These are phyloP conservation scores for Sonneratia caseolaris DNA, from an alignment of 345 rosid genomes.

Conservation along the genomic window DNA sequence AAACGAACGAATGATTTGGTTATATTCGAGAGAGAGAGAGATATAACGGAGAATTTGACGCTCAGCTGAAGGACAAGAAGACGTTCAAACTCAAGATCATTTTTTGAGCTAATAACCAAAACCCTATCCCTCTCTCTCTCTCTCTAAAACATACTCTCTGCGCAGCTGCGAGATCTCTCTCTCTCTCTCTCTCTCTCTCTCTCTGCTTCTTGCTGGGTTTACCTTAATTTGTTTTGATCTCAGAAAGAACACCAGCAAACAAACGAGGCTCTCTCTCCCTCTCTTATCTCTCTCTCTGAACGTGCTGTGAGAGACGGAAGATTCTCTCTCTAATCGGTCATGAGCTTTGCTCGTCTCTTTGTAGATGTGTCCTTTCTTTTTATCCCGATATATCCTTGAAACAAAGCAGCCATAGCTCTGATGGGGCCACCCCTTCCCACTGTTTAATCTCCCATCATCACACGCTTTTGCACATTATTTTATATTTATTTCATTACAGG, in stretches of 20 bases:
- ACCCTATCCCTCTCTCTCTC: neutral
- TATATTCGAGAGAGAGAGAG: neutral
- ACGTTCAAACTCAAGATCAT: neutral
- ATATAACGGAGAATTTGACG: slow-evolving; percentile 5
- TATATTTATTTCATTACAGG: too few relatives aligned
- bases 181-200: neutral
- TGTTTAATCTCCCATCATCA: too few relatives aligned
- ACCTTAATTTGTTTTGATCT: neutral
- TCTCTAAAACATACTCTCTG: neutral
- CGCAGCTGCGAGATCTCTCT: neutral
- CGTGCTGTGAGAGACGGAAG: too few relatives aligned
- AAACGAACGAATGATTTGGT: too few relatives aligned
- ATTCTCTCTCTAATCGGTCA: too few relatives aligned
- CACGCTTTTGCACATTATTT: too few relatives aligned
- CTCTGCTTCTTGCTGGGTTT: neutral
- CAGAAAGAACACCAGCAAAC: neutral
- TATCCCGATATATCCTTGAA: too few relatives aligned
- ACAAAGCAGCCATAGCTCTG: too few relatives aligned
- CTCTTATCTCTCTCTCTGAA: neutral
- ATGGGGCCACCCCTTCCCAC: too few relatives aligned
- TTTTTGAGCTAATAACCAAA: neutral
- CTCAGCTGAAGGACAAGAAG: slow-evolving; percentile 26
- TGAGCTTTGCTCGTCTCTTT: too few relatives aligned
- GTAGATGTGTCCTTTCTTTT: too few relatives aligned
- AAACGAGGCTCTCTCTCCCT: neutral